phyloP scores from a whole-genome alignment of 176 grass and related monocot species.

The Triticum urartu region DNA sequence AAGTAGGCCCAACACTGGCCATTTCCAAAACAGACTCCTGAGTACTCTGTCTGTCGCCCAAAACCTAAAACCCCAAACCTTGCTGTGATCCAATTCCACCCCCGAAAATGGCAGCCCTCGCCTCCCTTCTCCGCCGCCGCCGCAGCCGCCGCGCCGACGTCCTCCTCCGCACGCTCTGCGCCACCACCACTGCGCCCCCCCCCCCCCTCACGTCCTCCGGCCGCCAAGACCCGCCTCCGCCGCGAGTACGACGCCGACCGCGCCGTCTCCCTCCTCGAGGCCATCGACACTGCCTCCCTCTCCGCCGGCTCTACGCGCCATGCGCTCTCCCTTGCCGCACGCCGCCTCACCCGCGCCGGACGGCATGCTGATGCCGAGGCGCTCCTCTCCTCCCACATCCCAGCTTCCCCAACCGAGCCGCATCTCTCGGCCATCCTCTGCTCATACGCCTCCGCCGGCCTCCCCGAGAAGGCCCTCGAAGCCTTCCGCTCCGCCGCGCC shows the following conservation, averaged over 20 bases:
- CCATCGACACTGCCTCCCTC: conserved; percentile 44
- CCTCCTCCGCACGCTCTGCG: conserved; percentile 32
- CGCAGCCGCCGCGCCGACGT: neutral
- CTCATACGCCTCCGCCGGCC: conserved; percentile 53
- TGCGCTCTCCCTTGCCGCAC: conserved; percentile 52
- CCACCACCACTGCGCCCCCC: neutral
- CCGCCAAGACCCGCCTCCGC: conserved; percentile 42
- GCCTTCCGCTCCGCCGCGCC: conserved; percentile 43
- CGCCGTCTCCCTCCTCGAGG: conserved; percentile 49
- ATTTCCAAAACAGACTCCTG: neutral
- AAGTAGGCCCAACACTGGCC: neutral
- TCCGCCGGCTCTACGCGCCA: conserved; percentile 47
- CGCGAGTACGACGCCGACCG: conserved; percentile 58
- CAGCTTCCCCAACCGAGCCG: conserved; percentile 42
- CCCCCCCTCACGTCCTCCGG: neutral
- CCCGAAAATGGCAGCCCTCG: conserved; percentile 36
- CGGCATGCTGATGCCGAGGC: conserved; percentile 42
- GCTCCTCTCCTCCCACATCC: conserved; percentile 52
- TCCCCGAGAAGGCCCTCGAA: conserved; percentile 52
- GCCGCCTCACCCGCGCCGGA: conserved; percentile 52
- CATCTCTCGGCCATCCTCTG: conserved; percentile 60
- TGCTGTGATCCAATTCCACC: conserved; percentile 15
- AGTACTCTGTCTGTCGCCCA: neutral
- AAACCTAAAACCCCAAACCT: conserved; percentile 45
- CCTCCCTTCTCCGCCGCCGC: conserved; percentile 37